Conservation (phyloP, 78 protist genomes). For the Dictyostelium intermedium region DNA sequence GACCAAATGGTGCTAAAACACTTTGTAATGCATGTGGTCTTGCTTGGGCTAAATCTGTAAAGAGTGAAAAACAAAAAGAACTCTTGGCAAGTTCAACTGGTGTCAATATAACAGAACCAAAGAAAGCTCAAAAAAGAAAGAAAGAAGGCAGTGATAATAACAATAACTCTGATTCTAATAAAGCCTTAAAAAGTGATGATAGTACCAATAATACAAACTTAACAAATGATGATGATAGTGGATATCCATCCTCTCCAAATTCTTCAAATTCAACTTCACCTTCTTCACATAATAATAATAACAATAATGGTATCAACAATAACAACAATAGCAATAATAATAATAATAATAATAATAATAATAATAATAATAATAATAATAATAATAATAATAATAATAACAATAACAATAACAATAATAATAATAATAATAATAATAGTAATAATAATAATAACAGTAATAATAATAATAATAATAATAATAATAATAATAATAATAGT, state of each 20-base stretch:
- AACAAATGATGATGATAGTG: background rate
- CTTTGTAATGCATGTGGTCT: constrained; percentile 78
- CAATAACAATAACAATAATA: background rate
- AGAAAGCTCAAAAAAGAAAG: constrained; percentile 55
- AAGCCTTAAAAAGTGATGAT: background rate
- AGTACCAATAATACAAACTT: background rate
- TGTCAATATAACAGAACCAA: constrained; percentile 44
- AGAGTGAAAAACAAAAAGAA: constrained; percentile 66
- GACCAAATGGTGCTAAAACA: constrained; percentile 62
- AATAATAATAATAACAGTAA: background rate
- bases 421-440: background rate
- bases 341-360: background rate
- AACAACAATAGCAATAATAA: constrained; percentile 1
- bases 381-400: background rate
- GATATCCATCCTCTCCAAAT: constrained; percentile 5
- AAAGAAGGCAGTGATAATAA: constrained; percentile 5
- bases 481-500: background rate
- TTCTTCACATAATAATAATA: background rate
- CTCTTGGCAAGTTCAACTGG: constrained; percentile 37
- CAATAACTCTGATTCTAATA: background rate
- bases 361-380: background rate
- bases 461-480: background rate
- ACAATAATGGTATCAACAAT: background rate
- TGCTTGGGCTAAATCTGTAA: constrained; percentile 69
- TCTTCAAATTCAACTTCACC: background rate